Evolutionary conservation across 2,329 filamentous ascomycete genomes (phyloP), one percentile per base, ranked within the genome.

Genomic region (Cucurbitaria berberidis): DNA sequence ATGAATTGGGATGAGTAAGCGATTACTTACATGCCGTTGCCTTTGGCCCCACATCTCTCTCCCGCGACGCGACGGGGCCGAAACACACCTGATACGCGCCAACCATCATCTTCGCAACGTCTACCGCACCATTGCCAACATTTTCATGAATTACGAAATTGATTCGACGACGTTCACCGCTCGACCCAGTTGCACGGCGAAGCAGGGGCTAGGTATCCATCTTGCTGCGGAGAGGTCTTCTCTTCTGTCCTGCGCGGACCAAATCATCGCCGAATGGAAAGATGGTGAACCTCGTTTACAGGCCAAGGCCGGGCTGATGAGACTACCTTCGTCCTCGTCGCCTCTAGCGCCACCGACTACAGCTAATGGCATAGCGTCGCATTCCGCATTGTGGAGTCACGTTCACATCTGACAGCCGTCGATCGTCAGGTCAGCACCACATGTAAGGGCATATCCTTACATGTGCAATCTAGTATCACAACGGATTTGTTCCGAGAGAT

Each of bases 1-100:
- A n/a, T 40, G 32, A 38, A 42, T 26, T 43, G n/a, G 21, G 55
- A 40, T 60, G 56, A 62, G 38, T 62, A 51, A 62, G 51, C 51
- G 24, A 27, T 48, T 41, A 34, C 45, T 51, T 39, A 27, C 38
- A 19, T 6, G 11, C 11, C 48, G 35, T 48, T 34, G 39, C 57
- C 34, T 40, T 16, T 29, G 15, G 53, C 50, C 48, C 60, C 60
- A 53, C 50, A n/a, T n/a, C 41, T 55, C 44, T 49, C 49, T 50
- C 42, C 47, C 51, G 59, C 57, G 48, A 57, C 57, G 63, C 62
- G 63, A 67, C 63, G 53, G 40, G 55, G 26, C 48, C 62, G 63
- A 66, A 66, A 68, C 65, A 55, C 59, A 60, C 50, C 53, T 66
- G 59, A 64, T 53, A 68, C 65, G 35, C 49, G 52, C 50, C 57